Evolutionary conservation across 1,139 yeast genomes (phyloP).

Genomic region (Geotrichum carabidarum): DNA sequence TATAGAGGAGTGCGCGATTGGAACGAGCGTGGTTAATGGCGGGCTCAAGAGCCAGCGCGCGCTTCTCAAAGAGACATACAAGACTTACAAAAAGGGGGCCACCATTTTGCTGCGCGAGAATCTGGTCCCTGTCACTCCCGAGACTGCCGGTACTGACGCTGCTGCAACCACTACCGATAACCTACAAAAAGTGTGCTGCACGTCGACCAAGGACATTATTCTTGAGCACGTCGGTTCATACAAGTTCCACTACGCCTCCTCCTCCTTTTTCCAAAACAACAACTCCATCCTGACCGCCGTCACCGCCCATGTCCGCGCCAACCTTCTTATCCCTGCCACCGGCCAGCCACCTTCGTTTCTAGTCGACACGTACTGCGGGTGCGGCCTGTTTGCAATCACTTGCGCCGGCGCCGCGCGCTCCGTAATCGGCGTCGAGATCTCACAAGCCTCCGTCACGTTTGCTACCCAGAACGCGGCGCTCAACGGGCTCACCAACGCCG

Average conservation of each 20-base stretch:
- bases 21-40: slow-evolving; percentile 67
- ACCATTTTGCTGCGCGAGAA: slow-evolving; percentile 81
- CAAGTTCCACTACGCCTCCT: slow-evolving; percentile 83
- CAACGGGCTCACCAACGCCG: slow-evolving; percentile 71
- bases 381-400: slow-evolving; percentile 86
- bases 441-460: slow-evolving; percentile 84
- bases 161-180: slow-evolving; percentile 28
- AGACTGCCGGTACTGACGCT: slow-evolving; percentile 37
- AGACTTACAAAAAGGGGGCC: slow-evolving; percentile 69
- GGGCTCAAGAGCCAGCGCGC: slow-evolving; percentile 71
- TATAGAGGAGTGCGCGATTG: slow-evolving; percentile 90
- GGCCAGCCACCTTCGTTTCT: slow-evolving; percentile 51
- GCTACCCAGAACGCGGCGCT: slow-evolving; percentile 75
- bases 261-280: slow-evolving; percentile 93
- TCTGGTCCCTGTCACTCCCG: slow-evolving; percentile 6
- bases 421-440: slow-evolving; percentile 91
- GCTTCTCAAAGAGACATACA: slow-evolving; percentile 48
- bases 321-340: slow-evolving; percentile 47
- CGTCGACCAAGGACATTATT: slow-evolving; percentile 72
- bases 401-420: slow-evolving; percentile 73
- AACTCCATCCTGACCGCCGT: slow-evolving; percentile 83
- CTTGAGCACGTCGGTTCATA: slow-evolving; percentile 67
- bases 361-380: slow-evolving; percentile 97
- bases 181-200: slow-evolving; percentile 43
- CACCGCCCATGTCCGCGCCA: slow-evolving; percentile 70